A percentile compares a stretch with the other conserved stretches of the same genome.
These are phyloP conservation scores for Ogataea kodamae DNA, from an alignment of 805 yeast genomes.

Conservation along the genomic window DNA sequence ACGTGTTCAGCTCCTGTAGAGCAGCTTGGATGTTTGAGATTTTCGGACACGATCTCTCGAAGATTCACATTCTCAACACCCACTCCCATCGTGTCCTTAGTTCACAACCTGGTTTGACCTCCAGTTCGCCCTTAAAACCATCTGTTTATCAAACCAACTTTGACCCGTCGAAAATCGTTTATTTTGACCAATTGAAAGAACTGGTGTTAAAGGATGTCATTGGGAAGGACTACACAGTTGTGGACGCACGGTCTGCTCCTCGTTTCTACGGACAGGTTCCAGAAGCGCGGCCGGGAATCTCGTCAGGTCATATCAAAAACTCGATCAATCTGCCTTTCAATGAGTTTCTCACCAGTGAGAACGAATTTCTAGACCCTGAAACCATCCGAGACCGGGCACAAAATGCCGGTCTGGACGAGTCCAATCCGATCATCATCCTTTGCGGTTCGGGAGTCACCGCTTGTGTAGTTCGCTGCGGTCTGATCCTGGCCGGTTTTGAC, in stretches of 20 bases:
- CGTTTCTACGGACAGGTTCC: constrained; percentile 78
- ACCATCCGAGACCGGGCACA: constrained; percentile 48
- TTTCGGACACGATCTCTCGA: constrained; percentile 62
- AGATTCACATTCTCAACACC: constrained; percentile 66
- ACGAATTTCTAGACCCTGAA: constrained; percentile 43
- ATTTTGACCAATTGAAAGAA: constrained; percentile 61
- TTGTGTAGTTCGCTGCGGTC: constrained; percentile 75
- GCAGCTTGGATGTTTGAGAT: constrained; percentile 86
- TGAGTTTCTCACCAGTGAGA: constrained; percentile 51
- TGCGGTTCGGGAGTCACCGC: constrained; percentile 98
- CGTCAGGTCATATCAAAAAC: constrained; percentile 88
- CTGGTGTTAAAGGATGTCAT: constrained; percentile 50
- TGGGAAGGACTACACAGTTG: constrained; percentile 45
- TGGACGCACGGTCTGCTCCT: constrained; percentile 79
- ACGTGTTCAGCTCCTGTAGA: constrained; percentile 85
- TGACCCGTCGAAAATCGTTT: constrained; percentile 49
- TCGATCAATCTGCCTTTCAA: constrained; percentile 73
- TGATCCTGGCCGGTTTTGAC: constrained; percentile 50
- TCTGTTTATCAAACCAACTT: constrained; percentile 37
- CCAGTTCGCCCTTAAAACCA: constrained; percentile 18
- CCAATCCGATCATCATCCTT: constrained; percentile 75
- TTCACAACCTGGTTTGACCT: neutral
- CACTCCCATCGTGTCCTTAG: constrained; percentile 38
- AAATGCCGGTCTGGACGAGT: constrained; percentile 35
- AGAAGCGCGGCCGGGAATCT: constrained; percentile 85